Base-by-base conservation (phyloP, 2,329 filamentous ascomycete species). In the Penicillium sp. region DNA sequence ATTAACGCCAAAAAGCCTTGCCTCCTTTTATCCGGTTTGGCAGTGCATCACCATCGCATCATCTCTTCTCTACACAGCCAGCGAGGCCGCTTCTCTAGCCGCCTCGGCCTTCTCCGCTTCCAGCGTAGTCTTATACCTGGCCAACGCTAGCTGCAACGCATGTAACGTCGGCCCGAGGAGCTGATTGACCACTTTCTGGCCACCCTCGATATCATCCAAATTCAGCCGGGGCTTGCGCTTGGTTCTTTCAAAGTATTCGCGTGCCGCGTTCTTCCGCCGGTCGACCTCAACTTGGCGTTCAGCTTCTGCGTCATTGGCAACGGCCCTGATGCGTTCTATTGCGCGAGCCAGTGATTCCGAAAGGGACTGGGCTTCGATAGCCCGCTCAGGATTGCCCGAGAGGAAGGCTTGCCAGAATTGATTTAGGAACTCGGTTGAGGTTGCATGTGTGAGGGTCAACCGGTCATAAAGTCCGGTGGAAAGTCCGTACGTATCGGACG, bases 391-490 rank as follows among this genome's bases (percentile, higher is more conserved):
- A 73, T 97, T 92, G 15, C 93, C 94, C 0, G 93, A 97, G 28
- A 96, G 84, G 73, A 96, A 99, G 0, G 93, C 88, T 37, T 87
- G 86, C 94, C 94, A 99, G 81, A 99, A 99, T 76, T 98, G 96
- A 70, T 94, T 91, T n/a, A 99, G 82, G 72, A 98, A 99, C 73
- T 99, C 95, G 40, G 91, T 90, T 0, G 92, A 96, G 0, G 95
- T 99, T 57, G 93, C 93, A 75, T 98, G 93, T 0, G 94, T 97
- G 59, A 91, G 83, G 13, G 82, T 83, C n/a, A 91, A 73, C 19
- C 85, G 85, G 67, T 90, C 88, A 66, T 87, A 88, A 1, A 88
- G 80, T 2, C 76, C 70, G 9, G 78, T 66, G 1, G 84, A 81
- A 17, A 86, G 76, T 4, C 83, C 84, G 35, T 77, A 80, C 1